Base-by-base conservation (phyloP, 2,329 filamentous ascomycete species). In the Alternaria consortialis region DNA sequence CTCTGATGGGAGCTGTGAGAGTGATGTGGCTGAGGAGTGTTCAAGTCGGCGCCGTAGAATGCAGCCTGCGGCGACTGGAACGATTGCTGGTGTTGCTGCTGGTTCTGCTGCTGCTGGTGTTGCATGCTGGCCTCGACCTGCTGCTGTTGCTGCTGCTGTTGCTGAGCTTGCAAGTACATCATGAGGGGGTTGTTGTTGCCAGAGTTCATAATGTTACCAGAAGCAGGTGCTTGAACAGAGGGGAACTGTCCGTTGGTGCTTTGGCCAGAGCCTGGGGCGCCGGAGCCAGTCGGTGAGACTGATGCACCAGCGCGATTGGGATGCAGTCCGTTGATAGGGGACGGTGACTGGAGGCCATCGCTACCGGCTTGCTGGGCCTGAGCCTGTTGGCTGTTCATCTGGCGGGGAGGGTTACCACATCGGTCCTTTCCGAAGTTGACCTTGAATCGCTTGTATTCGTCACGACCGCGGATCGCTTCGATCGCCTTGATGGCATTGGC, bases 401-500 rank as follows among this genome's bases (percentile, higher is more conserved):
- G 95, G 62, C 95, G 90, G 44, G 95, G 95, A 53, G 95, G 91
- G 82, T 99, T 99, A 69, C 95, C 95, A 74, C 95, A 99, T 58
- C 95, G 90, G 77, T 99, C 95, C 84, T 99, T 99, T 80, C 95
- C 95, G 77, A 99, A 99, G 84, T 99, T 99, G 79, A 99, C 94
- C 86, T 99, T 99, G 88, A 99, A 99, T 73, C 95, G 89, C 81
- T 90, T 92, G 85, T 99, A 99, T 75, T 99, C 95, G 43, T 98
- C 95, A 76, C 94, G 93, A 75, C 93, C 91, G 59, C 95, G 89
- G 67, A 99, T 89, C 23, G 94, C 95, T 81, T 99, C 95, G 67
- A 99, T 99, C 1, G 95, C 95, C 84, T 99, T 99, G 85, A 99
- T 99, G 52, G 95, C 95, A 73, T 99, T 99, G 76, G 95, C 95